Conservation (phyloP, 495 filamentous ascomycete genomes). For the Geoglossum glabrum region DNA sequence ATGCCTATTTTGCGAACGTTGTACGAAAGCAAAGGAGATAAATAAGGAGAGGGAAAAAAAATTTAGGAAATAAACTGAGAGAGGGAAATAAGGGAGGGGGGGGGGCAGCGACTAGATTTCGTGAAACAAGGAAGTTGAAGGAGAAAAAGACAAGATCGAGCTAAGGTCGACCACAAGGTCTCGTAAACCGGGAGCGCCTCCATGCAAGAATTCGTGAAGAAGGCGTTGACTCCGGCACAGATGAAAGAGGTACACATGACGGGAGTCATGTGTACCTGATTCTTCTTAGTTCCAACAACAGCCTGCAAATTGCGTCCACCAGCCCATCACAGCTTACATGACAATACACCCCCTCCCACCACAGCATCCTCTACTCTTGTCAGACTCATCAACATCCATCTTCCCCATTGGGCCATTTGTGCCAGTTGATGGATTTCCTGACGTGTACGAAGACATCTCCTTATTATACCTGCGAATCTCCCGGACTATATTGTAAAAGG, state of each 20-base stretch:
- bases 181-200: background rate
- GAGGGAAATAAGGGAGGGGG: background rate
- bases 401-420: conserved; percentile 42
- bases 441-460: conserved; percentile 73
- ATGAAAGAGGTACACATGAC: background rate
- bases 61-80: background rate
- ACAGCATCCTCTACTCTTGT: conserved; percentile 62
- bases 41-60: background rate
- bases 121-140: background rate
- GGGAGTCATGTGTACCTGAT: background rate
- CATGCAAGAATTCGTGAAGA: background rate
- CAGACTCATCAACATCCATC: conserved; percentile 57
- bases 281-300: background rate
- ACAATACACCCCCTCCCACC: conserved; percentile 55
- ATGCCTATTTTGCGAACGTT: background rate
- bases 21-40: too few species aligned
- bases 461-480: conserved; percentile 97
- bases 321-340: conserved; percentile 40
- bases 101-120: background rate
- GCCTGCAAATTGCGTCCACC: background rate
- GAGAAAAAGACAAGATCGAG: background rate
- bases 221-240: background rate
- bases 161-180: background rate
- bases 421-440: conserved; percentile 39
- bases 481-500: conserved; percentile 93